A percentile compares a stretch with the other conserved stretches of the same genome.
Evolutionary conservation across 2,329 filamentous ascomycete species (phyloP).

Genomic region (Colletotrichum orbiculare): DNA sequence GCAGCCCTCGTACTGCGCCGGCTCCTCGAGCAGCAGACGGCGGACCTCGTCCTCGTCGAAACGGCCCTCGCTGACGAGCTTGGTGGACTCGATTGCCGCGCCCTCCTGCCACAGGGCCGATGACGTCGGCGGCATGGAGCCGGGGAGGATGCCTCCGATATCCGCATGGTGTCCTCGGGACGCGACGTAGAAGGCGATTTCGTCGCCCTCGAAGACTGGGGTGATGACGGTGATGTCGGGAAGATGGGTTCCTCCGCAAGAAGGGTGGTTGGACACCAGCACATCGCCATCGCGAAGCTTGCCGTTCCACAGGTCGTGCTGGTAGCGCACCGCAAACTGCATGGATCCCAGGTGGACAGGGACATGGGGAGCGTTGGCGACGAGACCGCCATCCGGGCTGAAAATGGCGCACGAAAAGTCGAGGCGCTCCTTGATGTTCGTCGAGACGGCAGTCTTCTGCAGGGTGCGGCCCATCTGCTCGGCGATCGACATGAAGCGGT

Average conservation of each 20-base stretch:
- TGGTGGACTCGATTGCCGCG: slow-evolving; percentile 71
- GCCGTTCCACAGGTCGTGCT: slow-evolving; percentile 74
- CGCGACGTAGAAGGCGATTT: slow-evolving; percentile 48
- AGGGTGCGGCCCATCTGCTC: slow-evolving; percentile 84
- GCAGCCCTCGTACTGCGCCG: slow-evolving; percentile 70
- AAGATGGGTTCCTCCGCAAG: slow-evolving; percentile 47
- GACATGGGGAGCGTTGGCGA: slow-evolving; percentile 80
- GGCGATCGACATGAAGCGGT: slow-evolving; percentile 84
- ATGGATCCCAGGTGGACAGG: slow-evolving; percentile 83
- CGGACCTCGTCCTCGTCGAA: slow-evolving; percentile 82
- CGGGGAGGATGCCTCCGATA: slow-evolving; percentile 82
- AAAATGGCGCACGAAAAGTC: slow-evolving; percentile 86
- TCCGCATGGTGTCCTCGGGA: slow-evolving; percentile 49
- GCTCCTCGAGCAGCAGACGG: slow-evolving; percentile 74
- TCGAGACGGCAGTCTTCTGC: slow-evolving; percentile 80
- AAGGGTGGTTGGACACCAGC: slow-evolving; percentile 68
- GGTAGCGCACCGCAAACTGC: slow-evolving; percentile 79
- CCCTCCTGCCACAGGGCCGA: slow-evolving; percentile 74
- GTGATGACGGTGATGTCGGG: slow-evolving; percentile 56
- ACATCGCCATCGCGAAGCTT: slow-evolving; percentile 80
- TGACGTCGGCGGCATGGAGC: slow-evolving; percentile 84
- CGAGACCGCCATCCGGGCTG: slow-evolving; percentile 76
- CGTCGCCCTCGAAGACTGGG: slow-evolving; percentile 47
- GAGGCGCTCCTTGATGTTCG: slow-evolving; percentile 82
- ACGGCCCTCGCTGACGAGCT: slow-evolving; percentile 79